Evolutionary conservation across 805 yeast genomes (phyloP), one percentile per base, ranked within the genome.

Genomic region (Saccharomycopsis schoenii): DNA sequence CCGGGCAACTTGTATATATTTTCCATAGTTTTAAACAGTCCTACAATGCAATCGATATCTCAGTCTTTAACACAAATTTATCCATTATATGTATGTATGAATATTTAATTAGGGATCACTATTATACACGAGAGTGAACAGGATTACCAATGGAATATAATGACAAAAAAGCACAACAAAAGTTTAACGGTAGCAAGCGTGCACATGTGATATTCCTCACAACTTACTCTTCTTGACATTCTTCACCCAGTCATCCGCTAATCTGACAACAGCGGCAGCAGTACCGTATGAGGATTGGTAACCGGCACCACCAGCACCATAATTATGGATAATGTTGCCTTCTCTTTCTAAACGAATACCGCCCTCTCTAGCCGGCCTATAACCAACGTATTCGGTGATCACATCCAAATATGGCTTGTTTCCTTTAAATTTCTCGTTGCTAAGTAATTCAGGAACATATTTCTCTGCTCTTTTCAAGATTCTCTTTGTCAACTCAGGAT

Each of bases 291-390:
- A 85, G 2, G 86, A 78, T 73, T 89, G 96, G 71, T 82, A 87
- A 0, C 94, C 94, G 25, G 88, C 82, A 37, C 90, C 90, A 9
- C 83, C 89, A 37, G 89, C 87, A 1, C 90, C 89, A 69, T 85
- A 85, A 67, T 80, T 81, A 69, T 85, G 90, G 25, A 85, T 77
- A 24, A 85, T 70, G 12, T 68, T 67, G 1, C 67, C 67, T 37
- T 75, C 78, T 54, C 74, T 66, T 64, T 80, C 83, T 4, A 84
- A 70, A 63, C 86, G 76, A 6, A 80, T 76, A 15, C 91, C 91
- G 9, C 81, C 84, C 19, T 73, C 67, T 66, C 91, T 74, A 1
- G 78, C 86, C 0, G 92, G 92, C 69, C 92, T 77, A 60, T 84
- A 78, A 0, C 89, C 93, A 25, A 84, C 86, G 66, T 83, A 83